These are phyloP conservation scores for Vickermania spadyakhi DNA, from an alignment of 208 protist genomes.

Conservation along the genomic window DNA sequence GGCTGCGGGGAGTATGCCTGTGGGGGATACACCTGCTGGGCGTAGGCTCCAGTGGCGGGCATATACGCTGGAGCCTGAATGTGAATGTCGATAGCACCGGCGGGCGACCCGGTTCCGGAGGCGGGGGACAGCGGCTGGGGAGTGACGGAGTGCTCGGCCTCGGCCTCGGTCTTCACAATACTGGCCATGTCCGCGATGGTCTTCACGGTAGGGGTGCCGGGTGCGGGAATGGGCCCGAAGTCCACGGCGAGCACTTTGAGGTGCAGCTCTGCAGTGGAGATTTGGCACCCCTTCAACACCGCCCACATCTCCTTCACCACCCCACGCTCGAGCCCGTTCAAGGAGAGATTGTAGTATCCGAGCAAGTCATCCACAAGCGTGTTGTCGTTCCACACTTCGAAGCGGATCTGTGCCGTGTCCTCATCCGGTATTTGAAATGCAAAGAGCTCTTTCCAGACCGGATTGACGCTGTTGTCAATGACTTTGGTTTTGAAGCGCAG, in stretches of 20 bases:
- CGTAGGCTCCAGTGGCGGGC: slow-evolving; percentile 5
- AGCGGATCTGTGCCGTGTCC: slow-evolving; percentile 29
- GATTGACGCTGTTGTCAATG: slow-evolving; percentile 28
- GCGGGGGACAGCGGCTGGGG: background rate
- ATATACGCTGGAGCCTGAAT: background rate
- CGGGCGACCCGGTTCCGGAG: slow-evolving; percentile 5
- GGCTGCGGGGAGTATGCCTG: slow-evolving; percentile 2
- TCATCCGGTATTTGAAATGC: slow-evolving; percentile 55
- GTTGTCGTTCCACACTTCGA: slow-evolving; percentile 65
- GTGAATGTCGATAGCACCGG: slow-evolving; percentile 5
- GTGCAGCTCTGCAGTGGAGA: slow-evolving; percentile 37
- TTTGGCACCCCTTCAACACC: slow-evolving; percentile 23
- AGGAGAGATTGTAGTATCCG: slow-evolving; percentile 41
- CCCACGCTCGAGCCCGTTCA: slow-evolving; percentile 37
- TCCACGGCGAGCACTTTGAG: slow-evolving; percentile 43
- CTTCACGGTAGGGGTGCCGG: background rate
- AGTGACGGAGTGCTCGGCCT: background rate
- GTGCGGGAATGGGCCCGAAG: slow-evolving; percentile 20
- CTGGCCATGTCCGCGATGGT: background rate
- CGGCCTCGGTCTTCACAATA: slow-evolving; percentile 2
- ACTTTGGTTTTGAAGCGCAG: slow-evolving; percentile 27
- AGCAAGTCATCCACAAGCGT: slow-evolving; percentile 34
- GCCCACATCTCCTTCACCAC: slow-evolving; percentile 51
- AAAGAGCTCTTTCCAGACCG: slow-evolving; percentile 56
- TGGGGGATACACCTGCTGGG: slow-evolving; percentile 13